Percentiles rank a stretch among this genome's conserved stretches.
Evolutionary conservation across 768 basidiomycete species (phyloP).

Genomic region (Pisolithus marmoratus): DNA sequence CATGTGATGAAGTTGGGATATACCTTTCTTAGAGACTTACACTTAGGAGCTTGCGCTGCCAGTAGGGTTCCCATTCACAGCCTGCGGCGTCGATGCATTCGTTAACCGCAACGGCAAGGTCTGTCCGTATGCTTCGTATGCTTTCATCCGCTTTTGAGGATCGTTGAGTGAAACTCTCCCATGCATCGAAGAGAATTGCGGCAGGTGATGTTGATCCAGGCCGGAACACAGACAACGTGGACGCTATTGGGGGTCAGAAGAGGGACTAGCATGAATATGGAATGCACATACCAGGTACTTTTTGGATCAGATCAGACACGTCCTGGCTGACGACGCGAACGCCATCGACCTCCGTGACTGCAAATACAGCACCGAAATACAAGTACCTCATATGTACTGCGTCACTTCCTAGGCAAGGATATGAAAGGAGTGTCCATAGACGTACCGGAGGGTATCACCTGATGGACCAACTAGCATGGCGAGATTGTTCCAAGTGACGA

Average conservation of each 20-base stretch:
- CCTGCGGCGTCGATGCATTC: slow-evolving; percentile 93
- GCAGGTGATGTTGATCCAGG: slow-evolving; percentile 91
- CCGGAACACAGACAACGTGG: slow-evolving; percentile 77
- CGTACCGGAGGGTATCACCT: slow-evolving; percentile 81
- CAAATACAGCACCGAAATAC: slow-evolving; percentile 70
- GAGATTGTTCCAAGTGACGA: slow-evolving; percentile 74
- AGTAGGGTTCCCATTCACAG: slow-evolving; percentile 83
- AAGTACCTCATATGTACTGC: slow-evolving; percentile 50
- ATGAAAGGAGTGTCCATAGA: slow-evolving; percentile 3
- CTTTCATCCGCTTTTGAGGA: slow-evolving; percentile 92
- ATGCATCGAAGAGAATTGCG: slow-evolving; percentile 89
- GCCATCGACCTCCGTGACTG: slow-evolving; percentile 86
- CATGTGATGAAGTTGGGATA: neutral
- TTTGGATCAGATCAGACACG: slow-evolving; percentile 84
- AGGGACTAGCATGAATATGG: neutral
- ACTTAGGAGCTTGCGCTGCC: slow-evolving; percentile 83
- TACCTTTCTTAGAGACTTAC: slow-evolving; percentile 35
- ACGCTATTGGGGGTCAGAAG: slow-evolving; percentile 40
- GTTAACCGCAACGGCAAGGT: slow-evolving; percentile 81
- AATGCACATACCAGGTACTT: slow-evolving; percentile 71
- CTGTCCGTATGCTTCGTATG: slow-evolving; percentile 81
- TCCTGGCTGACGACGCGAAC: slow-evolving; percentile 78
- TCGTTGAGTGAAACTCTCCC: slow-evolving; percentile 77
- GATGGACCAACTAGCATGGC: slow-evolving; percentile 89
- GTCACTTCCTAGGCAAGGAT: slow-evolving; percentile 6